These are phyloP conservation scores for Laburnicola sp. DNA, from an alignment of 2,329 filamentous ascomycete species.

Conservation along the genomic window DNA sequence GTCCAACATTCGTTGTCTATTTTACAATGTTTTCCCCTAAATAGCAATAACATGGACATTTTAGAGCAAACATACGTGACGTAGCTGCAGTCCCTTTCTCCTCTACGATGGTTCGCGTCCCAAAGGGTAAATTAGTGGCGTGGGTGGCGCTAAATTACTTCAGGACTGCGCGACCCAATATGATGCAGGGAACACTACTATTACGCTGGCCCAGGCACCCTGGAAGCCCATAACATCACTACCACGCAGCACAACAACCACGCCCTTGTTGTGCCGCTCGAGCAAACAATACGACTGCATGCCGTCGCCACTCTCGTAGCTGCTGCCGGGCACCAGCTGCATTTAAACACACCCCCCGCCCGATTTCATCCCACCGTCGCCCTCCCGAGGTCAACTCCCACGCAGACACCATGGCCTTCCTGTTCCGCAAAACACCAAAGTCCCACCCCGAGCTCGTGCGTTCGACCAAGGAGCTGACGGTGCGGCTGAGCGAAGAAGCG, in stretches of 20 bases:
- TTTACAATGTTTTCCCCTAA: too few species aligned
- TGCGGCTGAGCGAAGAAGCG: constrained; percentile 60
- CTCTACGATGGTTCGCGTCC: too few species aligned
- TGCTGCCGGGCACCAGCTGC: constrained; percentile 34
- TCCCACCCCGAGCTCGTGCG: constrained; percentile 64
- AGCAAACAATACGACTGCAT: constrained; percentile 26
- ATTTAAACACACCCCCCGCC: constrained; percentile 27
- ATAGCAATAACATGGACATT: too few species aligned
- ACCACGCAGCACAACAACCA: constrained; percentile 33
- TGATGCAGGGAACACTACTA: constrained; percentile 7
- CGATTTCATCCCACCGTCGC: constrained; percentile 22
- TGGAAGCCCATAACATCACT: constrained; percentile 22
- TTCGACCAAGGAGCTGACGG: constrained; percentile 65
- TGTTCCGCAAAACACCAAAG: constrained; percentile 67
- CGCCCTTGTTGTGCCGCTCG: constrained; percentile 6
- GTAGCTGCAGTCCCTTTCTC: too few species aligned
- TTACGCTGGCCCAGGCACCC: constrained; percentile 4
- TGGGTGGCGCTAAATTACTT: not conserved
- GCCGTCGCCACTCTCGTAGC: constrained; percentile 37
- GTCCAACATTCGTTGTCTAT: too few species aligned
- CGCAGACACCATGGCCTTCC: constrained; percentile 64
- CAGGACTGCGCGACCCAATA: not conserved
- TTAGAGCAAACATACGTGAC: too few species aligned
- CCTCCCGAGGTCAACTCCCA: constrained; percentile 16
- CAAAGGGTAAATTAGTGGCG: not conserved